Evolutionary conservation across 768 basidiomycete genomes (phyloP).

Genomic region (Pholiota microspora): DNA sequence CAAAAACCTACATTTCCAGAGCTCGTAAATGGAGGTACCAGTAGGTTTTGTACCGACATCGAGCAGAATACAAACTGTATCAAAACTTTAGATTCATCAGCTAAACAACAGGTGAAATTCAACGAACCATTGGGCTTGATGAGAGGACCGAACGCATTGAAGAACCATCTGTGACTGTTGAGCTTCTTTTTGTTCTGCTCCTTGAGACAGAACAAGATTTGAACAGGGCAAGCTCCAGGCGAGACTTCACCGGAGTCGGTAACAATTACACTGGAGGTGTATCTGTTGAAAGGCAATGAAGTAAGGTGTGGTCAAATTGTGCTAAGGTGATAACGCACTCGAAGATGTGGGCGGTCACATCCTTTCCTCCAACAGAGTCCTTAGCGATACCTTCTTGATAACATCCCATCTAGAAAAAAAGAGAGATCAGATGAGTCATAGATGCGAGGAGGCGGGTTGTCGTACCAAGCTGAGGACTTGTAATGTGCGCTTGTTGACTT

Average conservation of each 20-base stretch:
- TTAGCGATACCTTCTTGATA: slow-evolving; percentile 91
- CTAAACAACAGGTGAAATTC: slow-evolving; percentile 1
- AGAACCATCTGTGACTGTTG: slow-evolving; percentile 96
- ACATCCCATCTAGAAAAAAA: slow-evolving; percentile 63
- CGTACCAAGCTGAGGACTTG: slow-evolving; percentile 81
- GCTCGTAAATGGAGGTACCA: slow-evolving; percentile 90
- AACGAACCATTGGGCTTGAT: slow-evolving; percentile 75
- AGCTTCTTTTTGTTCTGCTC: slow-evolving; percentile 98
- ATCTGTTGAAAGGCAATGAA: slow-evolving; percentile 36
- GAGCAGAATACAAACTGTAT: slow-evolving; percentile 78
- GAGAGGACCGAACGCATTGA: slow-evolving; percentile 91
- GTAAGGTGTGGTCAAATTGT: not conserved
- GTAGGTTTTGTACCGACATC: slow-evolving; percentile 97
- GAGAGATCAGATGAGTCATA: not conserved
- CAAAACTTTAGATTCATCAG: not conserved
- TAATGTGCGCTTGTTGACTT: slow-evolving; percentile 87
- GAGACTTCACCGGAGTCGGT: slow-evolving; percentile 80
- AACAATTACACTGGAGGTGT: slow-evolving; percentile 77
- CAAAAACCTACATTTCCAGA: slow-evolving; percentile 77
- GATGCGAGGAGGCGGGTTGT: slow-evolving; percentile 5
- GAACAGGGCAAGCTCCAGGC: slow-evolving; percentile 73
- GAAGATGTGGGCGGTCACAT: slow-evolving; percentile 92
- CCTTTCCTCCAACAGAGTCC: slow-evolving; percentile 84
- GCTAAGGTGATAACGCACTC: slow-evolving; percentile 48
- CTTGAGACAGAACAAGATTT: slow-evolving; percentile 88